These are phyloP conservation scores for Rosa chinensis DNA, from an alignment of 306 rosid genomes.

Conservation along the genomic window DNA sequence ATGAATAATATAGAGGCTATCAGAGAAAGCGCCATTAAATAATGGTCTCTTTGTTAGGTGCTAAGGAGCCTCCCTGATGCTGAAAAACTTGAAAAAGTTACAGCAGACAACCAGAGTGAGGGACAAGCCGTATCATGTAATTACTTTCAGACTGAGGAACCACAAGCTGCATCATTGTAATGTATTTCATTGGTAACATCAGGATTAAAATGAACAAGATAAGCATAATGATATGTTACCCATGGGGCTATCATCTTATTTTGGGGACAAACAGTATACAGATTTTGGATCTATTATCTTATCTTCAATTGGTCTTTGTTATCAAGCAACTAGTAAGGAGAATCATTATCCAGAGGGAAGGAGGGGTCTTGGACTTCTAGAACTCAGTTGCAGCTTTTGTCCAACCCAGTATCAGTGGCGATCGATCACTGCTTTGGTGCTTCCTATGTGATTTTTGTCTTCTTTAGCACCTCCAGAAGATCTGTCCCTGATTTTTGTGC, in stretches of 20 bases:
- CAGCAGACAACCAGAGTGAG: conserved; percentile 12
- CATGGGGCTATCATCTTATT: neutral
- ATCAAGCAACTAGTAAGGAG: no score
- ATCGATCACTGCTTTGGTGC: no score
- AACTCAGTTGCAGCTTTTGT: no score
- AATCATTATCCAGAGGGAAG: no score
- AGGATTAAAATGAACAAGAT: neutral
- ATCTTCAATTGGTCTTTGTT: no score
- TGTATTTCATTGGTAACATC: neutral
- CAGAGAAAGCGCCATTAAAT: neutral
- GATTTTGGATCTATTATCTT: no score
- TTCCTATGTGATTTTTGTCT: no score
- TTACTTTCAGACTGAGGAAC: neutral
- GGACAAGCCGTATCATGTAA: conserved; percentile 23
- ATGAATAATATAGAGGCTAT: neutral
- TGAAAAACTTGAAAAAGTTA: conserved; percentile 29
- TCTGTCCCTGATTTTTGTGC: no score
- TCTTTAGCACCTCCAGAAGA: no score
- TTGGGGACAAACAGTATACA: no score
- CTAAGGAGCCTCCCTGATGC: conserved; percentile 54
- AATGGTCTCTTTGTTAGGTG: conserved; percentile 35
- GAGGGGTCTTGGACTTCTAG: no score
- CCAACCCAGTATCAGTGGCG: no score
- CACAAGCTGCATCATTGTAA: neutral
- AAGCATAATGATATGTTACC: neutral